Evolutionary conservation across 164 flowering plant species (phyloP).

Genomic region (Macadamia integrifolia): DNA sequence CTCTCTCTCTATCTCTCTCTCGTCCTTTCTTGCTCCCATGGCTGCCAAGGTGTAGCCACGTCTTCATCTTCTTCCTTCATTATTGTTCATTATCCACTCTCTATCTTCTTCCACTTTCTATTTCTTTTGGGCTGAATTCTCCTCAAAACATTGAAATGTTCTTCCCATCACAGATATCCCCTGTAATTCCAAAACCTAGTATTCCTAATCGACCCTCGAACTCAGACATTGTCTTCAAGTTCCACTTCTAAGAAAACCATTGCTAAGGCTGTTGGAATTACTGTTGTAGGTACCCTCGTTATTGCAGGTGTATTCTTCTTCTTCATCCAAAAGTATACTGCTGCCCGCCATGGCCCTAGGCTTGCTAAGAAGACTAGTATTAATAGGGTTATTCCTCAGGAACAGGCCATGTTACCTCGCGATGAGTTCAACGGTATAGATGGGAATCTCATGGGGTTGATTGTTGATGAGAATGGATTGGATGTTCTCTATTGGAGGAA

Average conservation of each 20-base stretch:
- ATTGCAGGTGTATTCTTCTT: slow-evolving; percentile 54
- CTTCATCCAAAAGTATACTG: slow-evolving; percentile 21
- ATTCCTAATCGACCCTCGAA: neutral
- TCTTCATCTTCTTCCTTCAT: too few relatives aligned
- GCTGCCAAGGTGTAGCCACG: too few relatives aligned
- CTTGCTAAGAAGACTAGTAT: slow-evolving; percentile 1
- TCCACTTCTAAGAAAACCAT: slow-evolving; percentile 5
- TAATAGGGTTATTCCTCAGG: slow-evolving; percentile 8
- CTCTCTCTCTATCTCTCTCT: too few relatives aligned
- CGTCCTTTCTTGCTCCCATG: too few relatives aligned
- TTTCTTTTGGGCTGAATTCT: slow-evolving; percentile 21
- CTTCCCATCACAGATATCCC: slow-evolving; percentile 9
- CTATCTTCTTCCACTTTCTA: slow-evolving; percentile 16
- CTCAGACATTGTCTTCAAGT: neutral
- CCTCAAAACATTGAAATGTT: slow-evolving; percentile 52
- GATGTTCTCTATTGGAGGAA: slow-evolving; percentile 87
- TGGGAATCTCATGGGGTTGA: slow-evolving; percentile 56
- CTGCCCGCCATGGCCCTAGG: slow-evolving; percentile 3
- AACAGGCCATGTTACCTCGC: slow-evolving; percentile 2
- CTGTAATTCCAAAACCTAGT: neutral
- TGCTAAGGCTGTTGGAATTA: slow-evolving; percentile 45
- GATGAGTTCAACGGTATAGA: slow-evolving; percentile 27
- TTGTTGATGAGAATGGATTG: slow-evolving; percentile 86
- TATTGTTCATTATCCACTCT: slow-evolving; percentile 12
- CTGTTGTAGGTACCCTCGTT: slow-evolving; percentile 60